Evolutionary conservation across 805 yeast species (phyloP).

Genomic region (Myxozyma neotropica): DNA sequence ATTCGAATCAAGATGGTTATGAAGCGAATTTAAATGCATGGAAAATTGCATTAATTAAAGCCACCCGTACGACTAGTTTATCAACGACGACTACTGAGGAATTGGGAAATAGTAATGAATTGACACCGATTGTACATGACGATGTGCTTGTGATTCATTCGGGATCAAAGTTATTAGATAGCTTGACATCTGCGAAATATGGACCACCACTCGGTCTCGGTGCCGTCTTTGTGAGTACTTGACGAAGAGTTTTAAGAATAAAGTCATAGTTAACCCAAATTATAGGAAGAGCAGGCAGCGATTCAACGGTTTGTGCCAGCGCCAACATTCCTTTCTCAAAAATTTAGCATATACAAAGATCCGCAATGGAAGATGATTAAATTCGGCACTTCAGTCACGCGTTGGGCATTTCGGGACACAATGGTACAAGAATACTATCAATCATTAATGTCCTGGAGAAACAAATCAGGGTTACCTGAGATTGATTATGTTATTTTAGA

Average conservation of each 20-base stretch:
- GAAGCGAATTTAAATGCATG: conserved; percentile 54
- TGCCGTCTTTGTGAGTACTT: conserved; percentile 24
- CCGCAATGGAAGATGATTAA: conserved; percentile 18
- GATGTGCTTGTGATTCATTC: conserved; percentile 23
- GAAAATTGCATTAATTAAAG: conserved; percentile 45
- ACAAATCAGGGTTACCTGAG: conserved; percentile 8
- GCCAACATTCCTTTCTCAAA: not conserved
- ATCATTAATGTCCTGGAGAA: conserved; percentile 7
- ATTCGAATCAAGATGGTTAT: conserved; percentile 52
- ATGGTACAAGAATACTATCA: conserved; percentile 10
- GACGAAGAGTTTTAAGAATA: too few relatives aligned
- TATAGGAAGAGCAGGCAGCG: conserved; percentile 19
- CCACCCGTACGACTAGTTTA: conserved; percentile 28
- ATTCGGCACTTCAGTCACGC: conserved; percentile 1
- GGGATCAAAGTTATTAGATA: conserved; percentile 12
- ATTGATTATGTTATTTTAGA: conserved; percentile 20
- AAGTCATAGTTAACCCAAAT: too few relatives aligned
- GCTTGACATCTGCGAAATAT: conserved; percentile 5
- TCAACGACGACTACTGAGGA: not conserved
- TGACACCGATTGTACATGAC: not conserved
- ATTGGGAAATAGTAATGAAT: not conserved
- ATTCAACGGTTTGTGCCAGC: conserved; percentile 12
- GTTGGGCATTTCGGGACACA: conserved; percentile 24
- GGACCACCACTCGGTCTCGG: conserved; percentile 23
- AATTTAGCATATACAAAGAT: conserved; percentile 17